Conservation (phyloP, 805 yeast species). For the Ogataea neopini region DNA sequence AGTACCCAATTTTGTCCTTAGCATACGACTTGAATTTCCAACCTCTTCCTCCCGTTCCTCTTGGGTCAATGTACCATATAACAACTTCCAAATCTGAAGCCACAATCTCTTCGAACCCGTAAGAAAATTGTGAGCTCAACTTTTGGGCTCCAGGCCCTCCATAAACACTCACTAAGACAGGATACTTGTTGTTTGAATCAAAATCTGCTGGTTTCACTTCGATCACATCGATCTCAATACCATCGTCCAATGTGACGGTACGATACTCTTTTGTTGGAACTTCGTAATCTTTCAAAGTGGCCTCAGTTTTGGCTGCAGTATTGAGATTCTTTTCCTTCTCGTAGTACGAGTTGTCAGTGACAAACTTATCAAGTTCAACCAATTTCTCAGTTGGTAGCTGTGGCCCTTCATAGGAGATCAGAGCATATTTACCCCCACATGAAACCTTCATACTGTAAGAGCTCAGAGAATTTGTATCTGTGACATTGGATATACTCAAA, state of each 20-base stretch:
- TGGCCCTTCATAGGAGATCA: constrained; percentile 50
- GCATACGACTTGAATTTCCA: constrained; percentile 67
- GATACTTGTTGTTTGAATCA: constrained; percentile 48
- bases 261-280: constrained; percentile 52
- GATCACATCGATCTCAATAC: constrained; percentile 48
- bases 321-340: constrained; percentile 18
- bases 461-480: constrained; percentile 40
- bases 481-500: constrained; percentile 19
- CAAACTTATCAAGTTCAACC: constrained; percentile 29
- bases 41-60: constrained; percentile 81
- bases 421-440: constrained; percentile 53
- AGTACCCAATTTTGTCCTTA: constrained; percentile 58
- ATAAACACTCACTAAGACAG: constrained; percentile 66
- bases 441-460: constrained; percentile 56
- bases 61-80: constrained; percentile 69
- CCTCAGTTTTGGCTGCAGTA: constrained; percentile 14
- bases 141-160: constrained; percentile 83
- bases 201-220: constrained; percentile 65
- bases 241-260: constrained; percentile 34
- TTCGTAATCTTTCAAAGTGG: constrained; percentile 36
- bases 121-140: constrained; percentile 45
- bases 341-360: constrained; percentile 14
- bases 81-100: constrained; percentile 59
- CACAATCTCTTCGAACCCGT: constrained; percentile 61
- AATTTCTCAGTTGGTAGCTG: constrained; percentile 47